These are phyloP conservation scores for Salmacisia buchloeana DNA, from an alignment of 1,284 basidiomycete genomes.

Conservation along the genomic window DNA sequence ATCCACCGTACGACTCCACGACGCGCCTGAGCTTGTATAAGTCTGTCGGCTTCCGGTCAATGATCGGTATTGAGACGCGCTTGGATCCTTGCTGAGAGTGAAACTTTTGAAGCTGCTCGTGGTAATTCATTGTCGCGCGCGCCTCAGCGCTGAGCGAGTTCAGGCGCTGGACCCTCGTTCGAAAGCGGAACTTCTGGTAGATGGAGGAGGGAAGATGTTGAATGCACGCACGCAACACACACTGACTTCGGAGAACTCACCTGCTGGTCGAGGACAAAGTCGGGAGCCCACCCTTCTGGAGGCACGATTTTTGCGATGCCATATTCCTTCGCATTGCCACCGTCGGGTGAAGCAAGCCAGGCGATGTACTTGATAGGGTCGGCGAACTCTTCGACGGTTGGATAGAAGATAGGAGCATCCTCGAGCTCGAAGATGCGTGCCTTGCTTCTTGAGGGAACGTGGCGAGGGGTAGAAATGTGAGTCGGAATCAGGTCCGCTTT, in stretches of 20 bases:
- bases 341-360: conserved; percentile 63
- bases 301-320: conserved; percentile 97
- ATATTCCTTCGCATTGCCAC: conserved; percentile 62
- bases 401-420: conserved; percentile 85
- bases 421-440: conserved; percentile 67
- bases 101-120: conserved; percentile 79
- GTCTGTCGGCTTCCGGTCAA: conserved; percentile 86
- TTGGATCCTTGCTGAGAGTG: conserved; percentile 56
- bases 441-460: conserved; percentile 26
- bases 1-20: conserved; percentile 80
- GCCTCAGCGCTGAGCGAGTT: conserved; percentile 97
- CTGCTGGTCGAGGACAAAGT: conserved; percentile 91
- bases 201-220: conserved; percentile 9
- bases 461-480: conserved; percentile 30
- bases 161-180: conserved; percentile 85
- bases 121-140: conserved; percentile 90
- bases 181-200: conserved; percentile 78
- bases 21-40: conserved; percentile 87
- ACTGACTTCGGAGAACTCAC: conserved; percentile 53
- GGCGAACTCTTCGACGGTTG: conserved; percentile 79
- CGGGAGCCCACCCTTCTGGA: conserved; percentile 88
- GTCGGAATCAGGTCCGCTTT: conserved; percentile 26
- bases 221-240: neutral
- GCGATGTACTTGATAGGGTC: conserved; percentile 95
- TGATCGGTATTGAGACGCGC: conserved; percentile 79